Conservation (phyloP, 2,329 filamentous ascomycete species). For the Hansfordia pulvinata region DNA sequence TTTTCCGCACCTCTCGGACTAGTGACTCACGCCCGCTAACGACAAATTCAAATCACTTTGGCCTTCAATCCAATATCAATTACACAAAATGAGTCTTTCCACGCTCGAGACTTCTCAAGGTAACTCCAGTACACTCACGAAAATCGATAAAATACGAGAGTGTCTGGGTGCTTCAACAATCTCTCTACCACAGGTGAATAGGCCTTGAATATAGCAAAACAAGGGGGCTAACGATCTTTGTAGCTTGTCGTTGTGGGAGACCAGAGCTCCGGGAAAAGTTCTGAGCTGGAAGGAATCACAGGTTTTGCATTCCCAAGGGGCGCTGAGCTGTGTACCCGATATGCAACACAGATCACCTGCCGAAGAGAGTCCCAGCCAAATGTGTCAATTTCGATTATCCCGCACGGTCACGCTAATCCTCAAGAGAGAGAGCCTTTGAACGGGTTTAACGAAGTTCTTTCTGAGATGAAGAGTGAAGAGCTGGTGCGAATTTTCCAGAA, state of each 20-base stretch:
- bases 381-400: slow-evolving; percentile 40
- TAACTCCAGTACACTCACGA: too few species aligned
- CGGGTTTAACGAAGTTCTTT: neutral
- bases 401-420: slow-evolving; percentile 8
- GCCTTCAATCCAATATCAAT: too few species aligned
- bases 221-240: too few species aligned
- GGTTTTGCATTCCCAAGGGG: slow-evolving; percentile 47
- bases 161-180: neutral
- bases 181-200: slow-evolving; percentile 1
- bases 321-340: slow-evolving; percentile 46
- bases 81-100: too few species aligned
- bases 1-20: too few species aligned
- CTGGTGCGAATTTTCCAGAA: neutral
- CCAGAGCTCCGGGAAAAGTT: slow-evolving; percentile 51
- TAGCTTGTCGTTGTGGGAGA: slow-evolving; percentile 51
- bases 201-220: too few species aligned
- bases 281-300: slow-evolving; percentile 49
- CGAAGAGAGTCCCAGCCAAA: slow-evolving; percentile 28
- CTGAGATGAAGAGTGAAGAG: neutral
- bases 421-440: neutral
- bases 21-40: too few species aligned
- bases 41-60: too few species aligned
- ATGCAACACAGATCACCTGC: slow-evolving; percentile 45
- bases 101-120: too few species aligned
- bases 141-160: slow-evolving; percentile 1